Evolutionary conservation across 1,139 yeast species (phyloP), one percentile per base, ranked within the genome.

Genomic region (Blastobotrys illinoisensis): DNA sequence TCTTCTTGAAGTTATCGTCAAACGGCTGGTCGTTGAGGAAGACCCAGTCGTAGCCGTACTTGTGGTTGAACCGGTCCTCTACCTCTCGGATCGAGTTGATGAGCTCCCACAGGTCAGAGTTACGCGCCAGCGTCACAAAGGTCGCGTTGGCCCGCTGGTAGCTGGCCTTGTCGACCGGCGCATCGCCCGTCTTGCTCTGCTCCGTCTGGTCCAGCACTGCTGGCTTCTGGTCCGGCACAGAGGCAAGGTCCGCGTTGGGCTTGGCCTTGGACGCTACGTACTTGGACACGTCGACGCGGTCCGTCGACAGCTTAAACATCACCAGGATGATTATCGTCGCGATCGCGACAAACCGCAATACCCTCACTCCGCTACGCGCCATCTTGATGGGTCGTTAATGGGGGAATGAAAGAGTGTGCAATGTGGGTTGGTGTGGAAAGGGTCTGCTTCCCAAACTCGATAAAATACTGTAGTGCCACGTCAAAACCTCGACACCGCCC

Each of bases 21-120:
- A 85, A 85, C 5, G 79, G 80, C 56, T 75, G 72, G 81, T 86
- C 88, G 67, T 86, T 86, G 59, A 85, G 73, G 65, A 86, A 86
- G n/a, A 85, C 83, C 93, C 93, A 86, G 62, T 83, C 88, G 68
- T 86, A 86, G 63, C 83, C 79, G 68, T 70, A 85, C 54, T 79
- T 71, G 55, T 73, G 65, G 71, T 88, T 88, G 73, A 88, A 88
- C 49, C 93, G 76, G 64, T 81, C 84, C 71, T 88, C 91, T 43
- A 87, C 79, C 51, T 79, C 75, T 54, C 80, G 77, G 48, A 88
- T 81, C 4, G 95, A 81, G 51, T 74, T 77, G 16, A 85, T 67
- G 54, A 88, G 71, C 5, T 76, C 79, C 67, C 76, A 75, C 36
- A 88, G 67, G 61, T 89, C 96, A 13, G 74, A 67, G 68, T 88